Conservation (phyloP, 148 eudicot genomes). For the Limonium bicolor region DNA sequence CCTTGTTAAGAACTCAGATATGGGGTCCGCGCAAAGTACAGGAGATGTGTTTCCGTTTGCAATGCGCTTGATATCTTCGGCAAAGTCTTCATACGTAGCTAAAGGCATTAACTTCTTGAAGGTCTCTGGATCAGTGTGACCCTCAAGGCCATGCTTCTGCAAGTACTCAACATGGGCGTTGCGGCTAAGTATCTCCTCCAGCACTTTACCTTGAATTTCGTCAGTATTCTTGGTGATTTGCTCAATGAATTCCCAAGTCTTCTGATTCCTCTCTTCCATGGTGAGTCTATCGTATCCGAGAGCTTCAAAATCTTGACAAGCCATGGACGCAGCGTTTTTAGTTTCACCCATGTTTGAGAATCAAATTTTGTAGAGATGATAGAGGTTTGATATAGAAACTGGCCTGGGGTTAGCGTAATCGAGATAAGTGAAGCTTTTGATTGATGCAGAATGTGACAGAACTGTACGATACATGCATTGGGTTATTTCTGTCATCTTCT, state of each 20-base stretch:
- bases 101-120: constrained; percentile 64
- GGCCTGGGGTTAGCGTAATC: no score
- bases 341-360: no score
- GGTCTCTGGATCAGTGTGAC: constrained; percentile 37
- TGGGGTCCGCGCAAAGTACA: constrained; percentile 69
- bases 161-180: constrained; percentile 58
- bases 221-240: constrained; percentile 41
- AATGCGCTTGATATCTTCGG: constrained; percentile 57
- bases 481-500: no score
- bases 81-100: constrained; percentile 58
- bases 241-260: constrained; percentile 35
- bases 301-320: no score
- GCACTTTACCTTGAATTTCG: constrained; percentile 28
- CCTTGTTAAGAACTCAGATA: constrained; percentile 94
- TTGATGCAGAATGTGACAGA: no score
- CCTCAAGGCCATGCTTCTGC: constrained; percentile 35
- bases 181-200: constrained; percentile 42
- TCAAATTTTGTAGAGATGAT: no score
- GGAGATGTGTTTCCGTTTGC: constrained; percentile 78
- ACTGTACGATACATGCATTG: no score
- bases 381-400: no score
- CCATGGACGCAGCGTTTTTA: no score
- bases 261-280: constrained; percentile 39
- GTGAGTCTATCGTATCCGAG: no score
- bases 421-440: no score